Base-by-base conservation (phyloP, 2,329 filamentous ascomycete genomes). In the Lachnellula willkommii region DNA sequence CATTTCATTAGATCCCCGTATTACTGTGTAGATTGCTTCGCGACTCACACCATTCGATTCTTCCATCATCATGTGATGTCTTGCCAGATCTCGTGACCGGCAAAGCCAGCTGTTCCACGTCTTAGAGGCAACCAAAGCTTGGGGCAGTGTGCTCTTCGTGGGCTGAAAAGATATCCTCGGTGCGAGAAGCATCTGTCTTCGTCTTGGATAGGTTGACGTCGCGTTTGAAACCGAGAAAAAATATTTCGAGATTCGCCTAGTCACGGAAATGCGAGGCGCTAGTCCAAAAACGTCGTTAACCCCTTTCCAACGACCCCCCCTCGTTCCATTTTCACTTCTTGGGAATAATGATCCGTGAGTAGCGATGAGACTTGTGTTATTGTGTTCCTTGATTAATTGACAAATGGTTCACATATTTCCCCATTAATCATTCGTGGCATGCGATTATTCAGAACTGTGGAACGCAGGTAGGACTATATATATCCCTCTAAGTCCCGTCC, bases 31-130 rank as follows among this genome's bases (percentile, higher is more conserved):
- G 42, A 17, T 12, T 45, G 11, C 20, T 45, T 11, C 15, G n/a
- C 42, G 50, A 52, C 50, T 28, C 20, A 57, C 58, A 35, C 42
- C 43, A 28, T 50, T 46, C 22, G 45, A 24, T 22, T 55, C 52
- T 39, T 59, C 54, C 57, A 59, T 59, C 26, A 40, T 56, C 54
- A 59, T 37, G 54, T 59, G 57, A 57, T 39, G 24, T 45, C 57
- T 15, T 17, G 15, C 36, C 12, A 47, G 48, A 39, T 54, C 32
- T 17, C 54, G 54, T 22, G 54, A 47, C 35, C 54, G 42, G 45
- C 8, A 32, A 14, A 28, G 24, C 45, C 22, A 47, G 24, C 28
- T 28, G 12, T 47, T 47, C 7, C 22, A 22, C 45, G 22, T 28
- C 22, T 32, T n/a, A 14, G 6, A 28, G 24, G 22, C 26, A n/a